Percentiles rank a stretch among this genome's conserved stretches.
These are phyloP conservation scores for Neurospora terricola DNA, from an alignment of 495 filamentous ascomycete genomes.

Conservation along the genomic window DNA sequence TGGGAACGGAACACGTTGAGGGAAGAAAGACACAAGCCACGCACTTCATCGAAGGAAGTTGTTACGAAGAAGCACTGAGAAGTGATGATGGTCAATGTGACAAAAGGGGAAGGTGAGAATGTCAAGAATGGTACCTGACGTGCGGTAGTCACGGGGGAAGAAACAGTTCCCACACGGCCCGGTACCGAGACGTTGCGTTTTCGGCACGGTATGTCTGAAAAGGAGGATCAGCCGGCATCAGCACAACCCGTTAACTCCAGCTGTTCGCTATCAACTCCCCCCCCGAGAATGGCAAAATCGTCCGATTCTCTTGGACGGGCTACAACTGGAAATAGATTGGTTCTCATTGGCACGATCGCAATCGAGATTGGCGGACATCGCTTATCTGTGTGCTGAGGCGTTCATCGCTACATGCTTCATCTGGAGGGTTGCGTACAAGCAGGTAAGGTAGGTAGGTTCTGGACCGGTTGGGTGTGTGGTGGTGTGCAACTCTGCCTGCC, in stretches of 20 bases:
- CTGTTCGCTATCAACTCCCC: background rate
- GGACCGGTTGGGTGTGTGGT: background rate
- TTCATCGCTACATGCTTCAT: background rate
- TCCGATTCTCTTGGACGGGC: background rate
- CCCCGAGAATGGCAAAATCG: background rate
- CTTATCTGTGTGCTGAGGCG: background rate
- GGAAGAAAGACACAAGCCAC: background rate
- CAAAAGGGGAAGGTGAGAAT: background rate
- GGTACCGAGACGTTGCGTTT: background rate
- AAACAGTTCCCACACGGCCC: background rate
- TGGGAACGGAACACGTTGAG: background rate
- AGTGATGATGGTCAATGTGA: background rate
- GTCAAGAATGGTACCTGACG: background rate
- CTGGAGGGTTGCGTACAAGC: background rate
- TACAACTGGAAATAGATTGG: background rate
- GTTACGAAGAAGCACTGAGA: background rate
- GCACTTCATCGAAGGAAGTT: background rate
- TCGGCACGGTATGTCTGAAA: background rate
- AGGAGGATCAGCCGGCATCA: background rate
- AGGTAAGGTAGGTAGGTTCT: background rate
- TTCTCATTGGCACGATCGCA: background rate
- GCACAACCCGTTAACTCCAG: background rate
- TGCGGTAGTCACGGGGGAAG: background rate
- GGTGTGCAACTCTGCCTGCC: background rate
- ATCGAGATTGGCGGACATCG: background rate